Percentiles rank a stretch among this genome's conserved stretches.
phyloP scores from a whole-genome alignment of 2,329 filamentous ascomycete genomes.

The Fusarium falciforme region DNA sequence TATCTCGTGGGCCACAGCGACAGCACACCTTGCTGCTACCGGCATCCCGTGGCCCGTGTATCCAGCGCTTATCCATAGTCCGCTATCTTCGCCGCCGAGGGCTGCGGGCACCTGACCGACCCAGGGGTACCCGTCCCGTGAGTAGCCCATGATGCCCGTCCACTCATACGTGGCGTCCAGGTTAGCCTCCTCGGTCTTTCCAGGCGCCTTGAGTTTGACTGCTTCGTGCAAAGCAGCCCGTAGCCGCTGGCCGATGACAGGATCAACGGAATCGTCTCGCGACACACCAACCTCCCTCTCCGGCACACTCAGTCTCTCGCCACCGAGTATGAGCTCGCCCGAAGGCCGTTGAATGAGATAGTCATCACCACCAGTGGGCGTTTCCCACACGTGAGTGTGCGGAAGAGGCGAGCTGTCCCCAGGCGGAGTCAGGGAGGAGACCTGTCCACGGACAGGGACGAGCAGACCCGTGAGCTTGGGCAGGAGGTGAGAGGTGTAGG shows the following conservation, averaged over 20 bases:
- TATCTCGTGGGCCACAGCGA: slow-evolving; percentile 72
- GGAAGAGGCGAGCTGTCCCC: slow-evolving; percentile 53
- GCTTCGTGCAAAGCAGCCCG: slow-evolving; percentile 55
- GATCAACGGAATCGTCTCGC: slow-evolving; percentile 69
- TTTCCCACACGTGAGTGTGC: slow-evolving; percentile 74
- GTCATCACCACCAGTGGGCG: slow-evolving; percentile 66
- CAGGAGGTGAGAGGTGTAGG: slow-evolving; percentile 81
- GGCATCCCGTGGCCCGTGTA: slow-evolving; percentile 85
- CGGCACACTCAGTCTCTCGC: slow-evolving; percentile 69
- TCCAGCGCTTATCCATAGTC: slow-evolving; percentile 72
- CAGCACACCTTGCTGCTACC: slow-evolving; percentile 74
- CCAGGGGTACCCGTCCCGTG: slow-evolving; percentile 75
- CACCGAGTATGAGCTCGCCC: slow-evolving; percentile 74
- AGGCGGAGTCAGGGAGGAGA: slow-evolving; percentile 73
- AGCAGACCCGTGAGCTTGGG: slow-evolving; percentile 77
- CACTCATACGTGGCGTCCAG: slow-evolving; percentile 72
- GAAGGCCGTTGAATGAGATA: slow-evolving; percentile 79
- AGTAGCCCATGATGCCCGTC: slow-evolving; percentile 86
- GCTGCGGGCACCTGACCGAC: slow-evolving; percentile 72
- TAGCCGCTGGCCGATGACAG: slow-evolving; percentile 66
- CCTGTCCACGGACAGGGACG: slow-evolving; percentile 80
- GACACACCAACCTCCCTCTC: slow-evolving; percentile 63
- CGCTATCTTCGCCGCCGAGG: slow-evolving; percentile 57
- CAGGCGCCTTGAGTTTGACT: slow-evolving; percentile 55
- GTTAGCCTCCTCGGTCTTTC: slow-evolving; percentile 53